Conservation (phyloP, 805 yeast genomes). For the Candida multigemmis region DNA sequence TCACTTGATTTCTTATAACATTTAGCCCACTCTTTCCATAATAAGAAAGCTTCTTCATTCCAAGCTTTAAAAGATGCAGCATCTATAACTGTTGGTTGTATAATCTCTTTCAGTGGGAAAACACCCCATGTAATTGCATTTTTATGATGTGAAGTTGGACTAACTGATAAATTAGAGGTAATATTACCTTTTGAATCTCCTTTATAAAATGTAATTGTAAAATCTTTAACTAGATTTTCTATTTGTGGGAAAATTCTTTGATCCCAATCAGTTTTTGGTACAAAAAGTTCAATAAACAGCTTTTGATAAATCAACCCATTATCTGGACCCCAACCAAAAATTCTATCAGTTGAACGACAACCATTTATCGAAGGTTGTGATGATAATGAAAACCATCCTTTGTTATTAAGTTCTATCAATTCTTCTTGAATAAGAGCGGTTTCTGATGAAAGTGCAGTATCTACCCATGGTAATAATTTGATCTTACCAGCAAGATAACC, state of each 20-base stretch:
- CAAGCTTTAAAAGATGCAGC: slow-evolving; percentile 91
- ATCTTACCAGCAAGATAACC: slow-evolving; percentile 68
- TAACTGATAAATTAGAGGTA: slow-evolving; percentile 48
- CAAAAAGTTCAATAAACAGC: slow-evolving; percentile 77
- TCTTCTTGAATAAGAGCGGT: slow-evolving; percentile 91
- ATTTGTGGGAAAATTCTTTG: slow-evolving; percentile 43
- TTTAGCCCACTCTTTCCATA: slow-evolving; percentile 89
- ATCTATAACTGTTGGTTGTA: slow-evolving; percentile 89
- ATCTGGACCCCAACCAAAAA: slow-evolving; percentile 96
- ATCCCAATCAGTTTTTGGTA: slow-evolving; percentile 68
- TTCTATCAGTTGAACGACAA: slow-evolving; percentile 66
- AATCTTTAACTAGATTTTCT: slow-evolving; percentile 20
- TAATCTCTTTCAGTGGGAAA: slow-evolving; percentile 81
- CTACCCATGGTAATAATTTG: slow-evolving; percentile 87
- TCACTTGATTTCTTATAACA: slow-evolving; percentile 53
- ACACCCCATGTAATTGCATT: slow-evolving; percentile 98
- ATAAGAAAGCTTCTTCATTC: slow-evolving; percentile 90
- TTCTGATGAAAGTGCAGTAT: slow-evolving; percentile 76
- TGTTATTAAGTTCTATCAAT: slow-evolving; percentile 64
- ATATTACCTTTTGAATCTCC: slow-evolving; percentile 57
- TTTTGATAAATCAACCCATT: slow-evolving; percentile 88
- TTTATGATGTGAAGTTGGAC: slow-evolving; percentile 30
- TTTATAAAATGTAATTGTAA: slow-evolving; percentile 63
- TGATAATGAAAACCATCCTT: slow-evolving; percentile 77
- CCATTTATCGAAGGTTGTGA: slow-evolving; percentile 95